These are phyloP conservation scores for Fusarium heterosporum DNA, from an alignment of 2,329 filamentous ascomycete species.

Conservation along the genomic window DNA sequence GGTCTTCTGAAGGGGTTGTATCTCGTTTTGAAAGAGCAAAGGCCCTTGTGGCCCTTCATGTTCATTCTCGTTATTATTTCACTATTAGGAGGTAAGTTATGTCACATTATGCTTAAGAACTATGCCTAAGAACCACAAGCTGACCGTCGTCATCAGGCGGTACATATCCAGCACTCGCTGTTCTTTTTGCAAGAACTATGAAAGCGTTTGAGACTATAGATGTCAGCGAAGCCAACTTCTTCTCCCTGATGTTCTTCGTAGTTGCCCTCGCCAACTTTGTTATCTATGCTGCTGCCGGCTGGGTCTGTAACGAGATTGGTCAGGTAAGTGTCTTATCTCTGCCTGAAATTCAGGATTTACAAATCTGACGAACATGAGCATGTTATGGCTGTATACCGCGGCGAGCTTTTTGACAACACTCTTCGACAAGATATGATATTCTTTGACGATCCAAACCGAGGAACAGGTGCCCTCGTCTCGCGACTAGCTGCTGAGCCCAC, in stretches of 20 bases:
- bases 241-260: slow-evolving; percentile 67
- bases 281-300: slow-evolving; percentile 56
- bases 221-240: slow-evolving; percentile 60
- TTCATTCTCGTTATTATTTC: slow-evolving; percentile 41
- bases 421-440: slow-evolving; percentile 66
- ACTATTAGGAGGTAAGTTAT: slow-evolving; percentile 46
- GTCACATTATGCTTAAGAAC: not conserved
- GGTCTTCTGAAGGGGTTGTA: slow-evolving; percentile 48
- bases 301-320: slow-evolving; percentile 52
- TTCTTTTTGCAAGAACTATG: slow-evolving; percentile 56
- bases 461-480: slow-evolving; percentile 55
- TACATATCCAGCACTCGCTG: slow-evolving; percentile 56
- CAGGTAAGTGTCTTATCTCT: slow-evolving; percentile 44
- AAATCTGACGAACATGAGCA: slow-evolving; percentile 30
- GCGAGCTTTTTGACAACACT: slow-evolving; percentile 62
- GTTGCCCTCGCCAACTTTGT: slow-evolving; percentile 61
- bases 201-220: slow-evolving; percentile 52
- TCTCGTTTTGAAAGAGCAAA: slow-evolving; percentile 50
- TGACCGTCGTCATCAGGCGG: slow-evolving; percentile 44
- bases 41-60: slow-evolving; percentile 42
- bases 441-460: slow-evolving; percentile 55
- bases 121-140: not conserved
- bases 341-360: no score
- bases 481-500: slow-evolving; percentile 56
- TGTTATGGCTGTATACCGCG: slow-evolving; percentile 52